A percentile compares a stretch with the other conserved stretches of the same genome.
Conservation (phyloP, 2,329 filamentous ascomycete species). For the Dryadomyces quercivorus region DNA sequence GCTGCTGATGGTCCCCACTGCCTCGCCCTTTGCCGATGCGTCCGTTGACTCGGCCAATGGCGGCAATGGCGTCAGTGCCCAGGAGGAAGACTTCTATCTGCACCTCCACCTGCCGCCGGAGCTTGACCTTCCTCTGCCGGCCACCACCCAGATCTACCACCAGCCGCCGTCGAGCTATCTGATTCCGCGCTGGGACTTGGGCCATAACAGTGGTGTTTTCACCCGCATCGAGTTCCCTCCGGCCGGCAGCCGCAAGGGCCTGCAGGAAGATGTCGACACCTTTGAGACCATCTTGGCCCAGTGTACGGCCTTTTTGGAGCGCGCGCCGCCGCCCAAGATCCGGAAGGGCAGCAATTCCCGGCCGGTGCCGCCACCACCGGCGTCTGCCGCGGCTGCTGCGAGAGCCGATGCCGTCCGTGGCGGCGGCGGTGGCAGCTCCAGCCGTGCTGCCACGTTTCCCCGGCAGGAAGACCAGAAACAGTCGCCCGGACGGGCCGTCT, state of each 20-base stretch:
- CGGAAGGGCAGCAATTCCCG: neutral
- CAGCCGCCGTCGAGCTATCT: constrained; percentile 87
- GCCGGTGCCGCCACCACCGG: constrained; percentile 2
- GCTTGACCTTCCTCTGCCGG: constrained; percentile 83
- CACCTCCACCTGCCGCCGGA: constrained; percentile 91
- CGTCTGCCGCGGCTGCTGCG: constrained; percentile 10
- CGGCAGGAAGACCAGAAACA: neutral
- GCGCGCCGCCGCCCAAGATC: constrained; percentile 50
- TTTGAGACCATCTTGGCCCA: constrained; percentile 93
- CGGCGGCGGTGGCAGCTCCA: neutral
- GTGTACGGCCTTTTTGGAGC: constrained; percentile 88
- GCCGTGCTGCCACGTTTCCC: neutral
- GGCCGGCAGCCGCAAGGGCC: constrained; percentile 56
- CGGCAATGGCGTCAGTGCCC: constrained; percentile 11
- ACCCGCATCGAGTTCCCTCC: constrained; percentile 84
- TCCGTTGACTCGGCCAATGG: constrained; percentile 32
- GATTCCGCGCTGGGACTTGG: constrained; percentile 90
- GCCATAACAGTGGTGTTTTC: constrained; percentile 78
- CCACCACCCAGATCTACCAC: constrained; percentile 94
- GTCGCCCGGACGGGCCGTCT: constrained; percentile 3
- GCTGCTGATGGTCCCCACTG: constrained; percentile 89
- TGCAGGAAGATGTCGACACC: constrained; percentile 86
- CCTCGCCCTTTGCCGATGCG: constrained; percentile 52
- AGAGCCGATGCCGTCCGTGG: constrained; percentile 9
- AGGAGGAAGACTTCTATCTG: constrained; percentile 89